Percentiles rank a stretch among this genome's conserved stretches.
These are phyloP conservation scores for Cylindrodendrum hubeiense DNA, from an alignment of 2,329 filamentous ascomycete genomes.

Conservation along the genomic window DNA sequence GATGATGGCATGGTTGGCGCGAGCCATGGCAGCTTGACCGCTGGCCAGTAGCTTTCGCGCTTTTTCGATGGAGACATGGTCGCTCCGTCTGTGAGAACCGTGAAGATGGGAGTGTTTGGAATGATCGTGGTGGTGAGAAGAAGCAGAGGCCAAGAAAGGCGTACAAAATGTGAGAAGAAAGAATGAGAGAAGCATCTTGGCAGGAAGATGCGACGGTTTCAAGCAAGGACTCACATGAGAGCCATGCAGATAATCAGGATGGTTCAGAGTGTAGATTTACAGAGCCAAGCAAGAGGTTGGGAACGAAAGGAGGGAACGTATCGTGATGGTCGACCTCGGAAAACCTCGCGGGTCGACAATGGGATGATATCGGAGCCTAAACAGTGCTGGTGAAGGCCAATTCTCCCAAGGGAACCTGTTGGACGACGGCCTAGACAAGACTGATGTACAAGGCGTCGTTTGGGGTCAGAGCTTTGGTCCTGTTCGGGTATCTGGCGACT, in stretches of 20 bases:
- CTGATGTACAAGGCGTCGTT: neutral
- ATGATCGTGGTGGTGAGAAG: neutral
- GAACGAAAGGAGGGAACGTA: neutral
- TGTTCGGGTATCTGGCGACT: neutral
- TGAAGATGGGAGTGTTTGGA: neutral
- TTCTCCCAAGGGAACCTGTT: neutral
- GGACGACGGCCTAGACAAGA: neutral
- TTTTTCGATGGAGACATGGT: neutral
- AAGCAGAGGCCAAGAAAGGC: neutral
- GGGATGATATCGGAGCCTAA: neutral
- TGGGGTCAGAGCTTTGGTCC: neutral
- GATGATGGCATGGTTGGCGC: slow-evolving; percentile 20
- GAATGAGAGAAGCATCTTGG: neutral
- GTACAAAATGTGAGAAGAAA: neutral
- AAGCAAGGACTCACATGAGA: neutral
- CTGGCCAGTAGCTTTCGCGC: slow-evolving; percentile 10
- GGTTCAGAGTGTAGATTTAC: neutral
- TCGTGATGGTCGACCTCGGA: neutral
- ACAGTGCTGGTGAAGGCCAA: neutral
- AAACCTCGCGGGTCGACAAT: neutral
- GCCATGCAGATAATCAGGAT: neutral
- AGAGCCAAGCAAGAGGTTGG: neutral
- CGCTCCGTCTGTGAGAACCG: neutral
- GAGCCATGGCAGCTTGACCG: slow-evolving; percentile 18
- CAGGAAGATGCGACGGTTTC: neutral